Conservation (phyloP, 306 rosid genomes). For the Dryas drummondii region DNA sequence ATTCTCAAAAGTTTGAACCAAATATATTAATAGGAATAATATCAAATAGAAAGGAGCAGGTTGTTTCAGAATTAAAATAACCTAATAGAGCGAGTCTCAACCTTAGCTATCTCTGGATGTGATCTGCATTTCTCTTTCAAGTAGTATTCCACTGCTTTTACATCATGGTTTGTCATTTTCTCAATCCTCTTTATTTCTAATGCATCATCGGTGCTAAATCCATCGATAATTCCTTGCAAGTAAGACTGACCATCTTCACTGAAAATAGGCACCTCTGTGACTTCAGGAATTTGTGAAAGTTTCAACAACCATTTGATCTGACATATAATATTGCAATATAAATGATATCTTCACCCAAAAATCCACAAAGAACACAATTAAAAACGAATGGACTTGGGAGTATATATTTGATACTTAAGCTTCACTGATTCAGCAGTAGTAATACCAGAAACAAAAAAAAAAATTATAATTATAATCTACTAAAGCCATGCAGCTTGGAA, state of each 20-base stretch:
- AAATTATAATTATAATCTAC: too few relatives aligned
- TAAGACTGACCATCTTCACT: slow-evolving; percentile 52
- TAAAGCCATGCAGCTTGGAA: too few relatives aligned
- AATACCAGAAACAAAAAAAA: too few relatives aligned
- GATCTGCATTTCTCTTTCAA: slow-evolving; percentile 73
- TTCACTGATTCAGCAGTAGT: too few relatives aligned
- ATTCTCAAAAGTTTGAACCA: not conserved
- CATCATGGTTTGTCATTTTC: slow-evolving; percentile 80
- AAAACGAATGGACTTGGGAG: too few relatives aligned
- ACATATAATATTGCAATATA: not conserved
- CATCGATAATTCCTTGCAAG: slow-evolving; percentile 54
- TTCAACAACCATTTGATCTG: slow-evolving; percentile 76
- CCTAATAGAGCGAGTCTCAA: not conserved
- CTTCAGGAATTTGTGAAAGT: slow-evolving; percentile 65
- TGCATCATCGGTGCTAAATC: slow-evolving; percentile 57
- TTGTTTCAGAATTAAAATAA: not conserved
- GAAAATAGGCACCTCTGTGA: slow-evolving; percentile 69
- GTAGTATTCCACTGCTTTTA: slow-evolving; percentile 88
- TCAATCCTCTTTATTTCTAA: slow-evolving; percentile 70
- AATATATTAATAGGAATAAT: not conserved
- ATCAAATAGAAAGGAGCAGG: not conserved
- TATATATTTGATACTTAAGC: too few relatives aligned
- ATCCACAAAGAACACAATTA: too few relatives aligned
- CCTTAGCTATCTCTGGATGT: slow-evolving; percentile 63
- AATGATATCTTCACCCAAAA: not conserved